These are phyloP conservation scores for Simmondsia chinensis DNA, from an alignment of 148 eudicot genomes.

Conservation along the genomic window DNA sequence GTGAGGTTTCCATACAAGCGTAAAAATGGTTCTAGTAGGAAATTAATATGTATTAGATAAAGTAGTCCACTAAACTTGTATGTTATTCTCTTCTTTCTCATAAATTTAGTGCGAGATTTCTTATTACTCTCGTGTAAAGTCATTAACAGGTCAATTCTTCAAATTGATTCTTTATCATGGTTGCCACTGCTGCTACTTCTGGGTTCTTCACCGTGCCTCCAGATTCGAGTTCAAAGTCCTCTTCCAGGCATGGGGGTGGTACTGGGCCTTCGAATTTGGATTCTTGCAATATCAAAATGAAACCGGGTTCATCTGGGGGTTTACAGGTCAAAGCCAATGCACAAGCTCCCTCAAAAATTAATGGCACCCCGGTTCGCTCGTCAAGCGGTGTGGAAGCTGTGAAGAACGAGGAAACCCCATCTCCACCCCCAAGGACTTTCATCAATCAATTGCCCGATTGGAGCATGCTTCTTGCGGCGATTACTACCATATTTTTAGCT, in stretches of 20 bases:
- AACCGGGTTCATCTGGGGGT: constrained; percentile 32
- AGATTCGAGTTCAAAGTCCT: constrained; percentile 36
- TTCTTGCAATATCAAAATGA: constrained; percentile 41
- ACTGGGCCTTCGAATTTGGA: constrained; percentile 58
- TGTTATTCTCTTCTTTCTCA: no score
- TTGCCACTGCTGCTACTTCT: constrained; percentile 72
- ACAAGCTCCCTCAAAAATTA: constrained; percentile 78
- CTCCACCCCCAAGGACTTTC: constrained; percentile 76
- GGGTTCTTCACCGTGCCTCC: constrained; percentile 43
- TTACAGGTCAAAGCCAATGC: constrained; percentile 73
- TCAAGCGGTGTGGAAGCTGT: constrained; percentile 27
- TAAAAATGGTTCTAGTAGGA: no score
- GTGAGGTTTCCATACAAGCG: no score
- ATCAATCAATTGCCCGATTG: constrained; percentile 95
- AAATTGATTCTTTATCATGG: constrained; percentile 41
- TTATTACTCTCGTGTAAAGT: no score
- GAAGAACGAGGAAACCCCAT: constrained; percentile 29
- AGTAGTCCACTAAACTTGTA: no score
- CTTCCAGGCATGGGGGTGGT: no score
- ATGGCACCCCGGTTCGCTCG: constrained; percentile 47
- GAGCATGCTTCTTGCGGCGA: constrained; percentile 99
- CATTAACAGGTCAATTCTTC: no score
- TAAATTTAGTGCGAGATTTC: no score
- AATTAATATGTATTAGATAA: no score
- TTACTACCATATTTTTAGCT: constrained; percentile 88